Base-by-base conservation (phyloP, 306 rosid genomes). In the Cicer chorassanicum region DNA sequence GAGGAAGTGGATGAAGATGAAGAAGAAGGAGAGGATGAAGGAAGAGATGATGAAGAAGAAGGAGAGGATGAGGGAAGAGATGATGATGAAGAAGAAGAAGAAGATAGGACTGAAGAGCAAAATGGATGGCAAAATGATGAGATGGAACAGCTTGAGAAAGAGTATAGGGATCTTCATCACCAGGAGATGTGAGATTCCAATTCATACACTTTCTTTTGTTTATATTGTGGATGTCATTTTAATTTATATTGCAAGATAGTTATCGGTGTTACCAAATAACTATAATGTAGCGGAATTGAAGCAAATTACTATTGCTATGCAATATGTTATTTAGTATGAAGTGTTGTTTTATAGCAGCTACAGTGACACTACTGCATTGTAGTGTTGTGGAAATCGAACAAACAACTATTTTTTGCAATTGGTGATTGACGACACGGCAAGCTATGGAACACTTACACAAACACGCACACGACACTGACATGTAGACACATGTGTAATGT, bases 101-200 rank as follows among this genome's bases (percentile, higher is more conserved):
- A 69, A 21, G 85, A 76, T 24, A 82, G 40, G 24, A 77, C 21
- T 41, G 74, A 7, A 38, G 86, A 81, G n/a, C 60, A 19, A 45
- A 78, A 44, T 72, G 79, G 61, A 42, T 68, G 70, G 85, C 61
- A 51, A 9, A 29, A 82, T 75, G 91, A 86, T n/a, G 97, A 89
- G 78, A 77, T 93, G 91, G 94, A 87, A 70, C 86, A 88, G 36
- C 96, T 91, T 45, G 94, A 91, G 86, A 86, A 91, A 79, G 91
- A 91, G 80, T 89, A 87, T 61, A 80, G 67, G 81, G 83, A 80
- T 75, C 89, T 91, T 77, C 90, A 88, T 62, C 74, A 83, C 18
- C 90, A 89, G 84, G 92, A 93, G 74, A 83, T 75, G 98, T 93
- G 79, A 88, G 96, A 63, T 64, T 84, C 55, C 13, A 62, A n/a